Percentiles rank a stretch among this genome's conserved stretches.
These are phyloP conservation scores for Takakia lepidozioides DNA, from an alignment of 225 moss, liverwort and hornwort genomes.

Conservation along the genomic window DNA sequence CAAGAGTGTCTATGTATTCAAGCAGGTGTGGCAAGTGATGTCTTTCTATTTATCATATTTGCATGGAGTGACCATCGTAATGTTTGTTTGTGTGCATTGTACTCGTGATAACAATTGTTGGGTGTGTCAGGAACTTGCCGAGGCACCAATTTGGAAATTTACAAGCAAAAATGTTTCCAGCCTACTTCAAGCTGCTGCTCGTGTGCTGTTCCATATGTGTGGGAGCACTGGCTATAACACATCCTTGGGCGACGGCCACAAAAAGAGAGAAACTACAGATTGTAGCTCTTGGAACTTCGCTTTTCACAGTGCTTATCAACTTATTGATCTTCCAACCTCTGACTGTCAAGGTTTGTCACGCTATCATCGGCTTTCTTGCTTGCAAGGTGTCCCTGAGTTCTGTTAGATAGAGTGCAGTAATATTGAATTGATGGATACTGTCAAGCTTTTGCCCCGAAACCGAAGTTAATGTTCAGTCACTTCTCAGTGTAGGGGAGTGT, in stretches of 20 bases:
- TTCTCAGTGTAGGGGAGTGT: no score
- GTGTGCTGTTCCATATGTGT: conserved; percentile 42
- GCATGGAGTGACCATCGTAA: not conserved
- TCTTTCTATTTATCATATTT: no score
- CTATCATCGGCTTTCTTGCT: no score
- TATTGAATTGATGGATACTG: no score
- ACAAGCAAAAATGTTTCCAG: conserved; percentile 72
- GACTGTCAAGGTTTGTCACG: conserved; percentile 67
- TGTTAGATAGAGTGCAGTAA: no score
- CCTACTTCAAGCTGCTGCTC: conserved; percentile 54
- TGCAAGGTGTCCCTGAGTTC: no score
- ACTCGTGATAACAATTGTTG: not conserved
- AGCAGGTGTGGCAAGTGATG: no score
- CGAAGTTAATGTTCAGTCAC: no score
- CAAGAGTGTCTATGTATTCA: no score
- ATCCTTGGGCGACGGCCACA: conserved; percentile 51
- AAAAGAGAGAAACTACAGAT: conserved; percentile 63
- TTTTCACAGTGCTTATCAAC: conserved; percentile 46
- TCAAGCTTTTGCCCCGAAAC: no score
- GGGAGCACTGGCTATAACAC: conserved; percentile 45
- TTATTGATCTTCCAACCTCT: conserved; percentile 64
- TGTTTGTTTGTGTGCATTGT: not conserved
- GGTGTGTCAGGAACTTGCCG: conserved; percentile 62
- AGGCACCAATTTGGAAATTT: conserved; percentile 94
- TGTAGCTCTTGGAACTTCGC: conserved; percentile 39